Conservation (phyloP, 2,329 filamentous ascomycete genomes). For the Xylaria polymorpha region DNA sequence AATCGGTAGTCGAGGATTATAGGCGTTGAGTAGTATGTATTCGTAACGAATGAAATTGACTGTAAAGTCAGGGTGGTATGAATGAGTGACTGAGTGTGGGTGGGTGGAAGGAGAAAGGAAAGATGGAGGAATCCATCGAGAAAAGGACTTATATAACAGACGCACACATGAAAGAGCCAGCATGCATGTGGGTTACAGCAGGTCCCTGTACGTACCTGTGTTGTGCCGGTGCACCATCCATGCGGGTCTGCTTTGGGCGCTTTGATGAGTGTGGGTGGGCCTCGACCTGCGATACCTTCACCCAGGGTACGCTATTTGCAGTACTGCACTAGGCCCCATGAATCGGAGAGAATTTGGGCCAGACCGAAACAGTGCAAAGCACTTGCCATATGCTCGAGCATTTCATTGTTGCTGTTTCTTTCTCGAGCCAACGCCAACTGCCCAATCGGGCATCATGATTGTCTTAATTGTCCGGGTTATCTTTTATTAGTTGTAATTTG, state of each 20-base stretch:
- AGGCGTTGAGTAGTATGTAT: slow-evolving; percentile 48
- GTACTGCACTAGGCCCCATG: neutral
- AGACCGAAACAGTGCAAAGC: slow-evolving; percentile 8
- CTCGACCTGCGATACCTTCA: slow-evolving; percentile 1
- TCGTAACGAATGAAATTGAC: slow-evolving; percentile 70
- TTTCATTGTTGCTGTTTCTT: slow-evolving; percentile 16
- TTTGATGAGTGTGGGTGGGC: slow-evolving; percentile 38
- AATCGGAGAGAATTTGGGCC: slow-evolving; percentile 14
- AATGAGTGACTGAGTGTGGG: slow-evolving; percentile 64
- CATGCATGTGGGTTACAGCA: too few species aligned
- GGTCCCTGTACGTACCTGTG: slow-evolving; percentile 4
- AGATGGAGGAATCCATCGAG: slow-evolving; percentile 44
- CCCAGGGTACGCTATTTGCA: too few species aligned
- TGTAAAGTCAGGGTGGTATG: slow-evolving; percentile 62
- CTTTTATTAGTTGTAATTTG: slow-evolving; percentile 7
- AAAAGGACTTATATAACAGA: slow-evolving; percentile 36
- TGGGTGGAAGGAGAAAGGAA: slow-evolving; percentile 53
- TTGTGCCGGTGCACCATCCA: slow-evolving; percentile 24
- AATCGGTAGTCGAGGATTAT: slow-evolving; percentile 50
- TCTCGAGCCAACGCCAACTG: slow-evolving; percentile 1
- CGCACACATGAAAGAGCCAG: slow-evolving; percentile 21
- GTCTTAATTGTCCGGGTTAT: neutral
- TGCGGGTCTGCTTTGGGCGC: slow-evolving; percentile 20
- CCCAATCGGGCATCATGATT: slow-evolving; percentile 5
- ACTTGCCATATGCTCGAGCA: slow-evolving; percentile 12